Conservation (phyloP, 1,284 basidiomycete genomes). For the Rugosomyces carneus region DNA sequence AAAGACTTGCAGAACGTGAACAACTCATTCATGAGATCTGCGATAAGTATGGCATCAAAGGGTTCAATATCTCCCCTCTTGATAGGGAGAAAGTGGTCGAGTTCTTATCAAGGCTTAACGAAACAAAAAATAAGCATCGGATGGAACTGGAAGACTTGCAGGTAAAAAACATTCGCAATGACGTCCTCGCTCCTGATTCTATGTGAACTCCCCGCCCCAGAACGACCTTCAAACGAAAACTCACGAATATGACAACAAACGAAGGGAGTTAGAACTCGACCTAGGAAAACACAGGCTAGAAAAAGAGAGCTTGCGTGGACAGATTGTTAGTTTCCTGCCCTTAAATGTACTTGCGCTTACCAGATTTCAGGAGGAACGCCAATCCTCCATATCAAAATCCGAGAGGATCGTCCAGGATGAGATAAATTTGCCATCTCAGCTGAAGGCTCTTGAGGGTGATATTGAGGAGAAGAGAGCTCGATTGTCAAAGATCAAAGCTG, state of each 20-base stretch:
- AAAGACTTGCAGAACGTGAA: conserved; percentile 72
- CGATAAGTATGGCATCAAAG: conserved; percentile 65
- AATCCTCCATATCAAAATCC: conserved; percentile 42
- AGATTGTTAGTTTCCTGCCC: neutral
- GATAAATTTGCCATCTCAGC: conserved; percentile 49
- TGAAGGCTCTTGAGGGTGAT: conserved; percentile 55
- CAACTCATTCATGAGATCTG: conserved; percentile 67
- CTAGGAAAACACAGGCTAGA: conserved; percentile 47
- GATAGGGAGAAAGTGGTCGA: conserved; percentile 63
- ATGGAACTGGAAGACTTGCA: conserved; percentile 55
- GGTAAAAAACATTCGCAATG: conserved; percentile 29
- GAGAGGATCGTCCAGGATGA: conserved; percentile 55
- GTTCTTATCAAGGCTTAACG: conserved; percentile 58
- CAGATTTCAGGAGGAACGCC: conserved; percentile 39
- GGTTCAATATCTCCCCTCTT: conserved; percentile 63
- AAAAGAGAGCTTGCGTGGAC: conserved; percentile 37
- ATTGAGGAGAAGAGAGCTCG: conserved; percentile 64
- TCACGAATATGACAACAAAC: conserved; percentile 55
- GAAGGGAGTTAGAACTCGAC: conserved; percentile 47
- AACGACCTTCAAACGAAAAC: conserved; percentile 44
- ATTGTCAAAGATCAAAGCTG: conserved; percentile 49
- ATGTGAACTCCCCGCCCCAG: conserved; percentile 23
- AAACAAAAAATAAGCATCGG: conserved; percentile 52
- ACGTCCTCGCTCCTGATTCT: conserved; percentile 4
- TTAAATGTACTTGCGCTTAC: conserved; percentile 4